Percentiles rank a stretch among this genome's conserved stretches.
Conservation (phyloP, 1,284 basidiomycete species). For the Ceratobasidium sp. region DNA sequence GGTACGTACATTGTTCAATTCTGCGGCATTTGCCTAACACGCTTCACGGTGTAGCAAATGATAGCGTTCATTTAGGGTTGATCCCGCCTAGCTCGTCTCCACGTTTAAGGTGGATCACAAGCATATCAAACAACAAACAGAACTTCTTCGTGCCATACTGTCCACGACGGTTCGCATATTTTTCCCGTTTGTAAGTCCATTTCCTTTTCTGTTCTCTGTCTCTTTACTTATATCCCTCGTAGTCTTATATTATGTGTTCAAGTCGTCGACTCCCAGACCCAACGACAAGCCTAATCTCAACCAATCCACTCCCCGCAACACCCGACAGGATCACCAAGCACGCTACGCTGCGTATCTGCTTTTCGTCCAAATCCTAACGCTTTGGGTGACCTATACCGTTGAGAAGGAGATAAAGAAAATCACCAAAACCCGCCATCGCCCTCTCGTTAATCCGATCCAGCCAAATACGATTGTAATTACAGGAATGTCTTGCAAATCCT, state of each 20-base stretch:
- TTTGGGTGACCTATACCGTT: constrained; percentile 77
- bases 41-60: constrained; percentile 64
- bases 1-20: constrained; percentile 60
- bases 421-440: constrained; percentile 75
- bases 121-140: constrained; percentile 67
- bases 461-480: constrained; percentile 84
- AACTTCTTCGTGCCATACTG: constrained; percentile 80
- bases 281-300: constrained; percentile 61
- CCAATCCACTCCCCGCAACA: constrained; percentile 66
- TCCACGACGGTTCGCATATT: constrained; percentile 75
- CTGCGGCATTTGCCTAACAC: constrained; percentile 19
- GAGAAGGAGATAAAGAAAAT: constrained; percentile 75
- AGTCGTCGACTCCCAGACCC: constrained; percentile 65
- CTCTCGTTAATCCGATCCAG: constrained; percentile 74
- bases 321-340: constrained; percentile 45
- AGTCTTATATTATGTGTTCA: no score
- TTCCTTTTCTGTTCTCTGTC: no score
- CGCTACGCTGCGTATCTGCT: constrained; percentile 66
- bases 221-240: not conserved
- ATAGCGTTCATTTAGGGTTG: constrained; percentile 62
- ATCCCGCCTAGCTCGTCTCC: constrained; percentile 71
- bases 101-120: constrained; percentile 63
- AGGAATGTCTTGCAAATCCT: constrained; percentile 74
- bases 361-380: constrained; percentile 59
- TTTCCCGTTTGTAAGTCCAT: constrained; percentile 67